These are phyloP conservation scores for Scheffersomyces lignicola DNA, from an alignment of 1,139 yeast species.

Conservation along the genomic window DNA sequence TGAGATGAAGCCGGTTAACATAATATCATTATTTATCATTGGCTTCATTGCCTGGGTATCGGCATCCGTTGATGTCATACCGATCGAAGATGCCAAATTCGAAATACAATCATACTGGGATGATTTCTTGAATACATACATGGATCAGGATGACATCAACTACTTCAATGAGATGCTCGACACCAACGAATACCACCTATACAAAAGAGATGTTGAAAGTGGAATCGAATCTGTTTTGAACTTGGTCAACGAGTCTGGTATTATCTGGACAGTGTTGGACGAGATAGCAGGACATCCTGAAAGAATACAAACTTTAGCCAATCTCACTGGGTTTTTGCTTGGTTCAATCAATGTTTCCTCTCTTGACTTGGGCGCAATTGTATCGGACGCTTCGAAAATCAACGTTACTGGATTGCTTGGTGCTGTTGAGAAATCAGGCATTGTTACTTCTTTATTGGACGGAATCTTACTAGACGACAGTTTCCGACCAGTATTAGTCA, in stretches of 20 bases:
- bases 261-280: constrained; percentile 38
- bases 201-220: constrained; percentile 21
- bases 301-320: constrained; percentile 30
- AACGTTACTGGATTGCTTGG: constrained; percentile 26
- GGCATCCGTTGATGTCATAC: constrained; percentile 12
- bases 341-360: constrained; percentile 3
- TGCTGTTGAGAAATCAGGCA: constrained; percentile 33
- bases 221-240: constrained; percentile 24
- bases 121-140: constrained; percentile 12
- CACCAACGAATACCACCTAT: constrained; percentile 8
- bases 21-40: constrained; percentile 2
- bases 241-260: constrained; percentile 36
- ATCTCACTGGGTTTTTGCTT: constrained; percentile 26
- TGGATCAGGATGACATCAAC: constrained; percentile 15
- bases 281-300: constrained; percentile 33
- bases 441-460: constrained; percentile 32
- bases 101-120: constrained; percentile 15
- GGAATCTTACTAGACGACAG: constrained; percentile 37
- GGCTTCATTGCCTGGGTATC: constrained; percentile 1
- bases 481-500: constrained; percentile 38
- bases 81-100: constrained; percentile 19
- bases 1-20: neutral
- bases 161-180: constrained; percentile 12
- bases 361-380: constrained; percentile 5
- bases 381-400: constrained; percentile 12